These are phyloP conservation scores for Fragaria nilgerrensis DNA, from an alignment of 306 rosid genomes.

Conservation along the genomic window DNA sequence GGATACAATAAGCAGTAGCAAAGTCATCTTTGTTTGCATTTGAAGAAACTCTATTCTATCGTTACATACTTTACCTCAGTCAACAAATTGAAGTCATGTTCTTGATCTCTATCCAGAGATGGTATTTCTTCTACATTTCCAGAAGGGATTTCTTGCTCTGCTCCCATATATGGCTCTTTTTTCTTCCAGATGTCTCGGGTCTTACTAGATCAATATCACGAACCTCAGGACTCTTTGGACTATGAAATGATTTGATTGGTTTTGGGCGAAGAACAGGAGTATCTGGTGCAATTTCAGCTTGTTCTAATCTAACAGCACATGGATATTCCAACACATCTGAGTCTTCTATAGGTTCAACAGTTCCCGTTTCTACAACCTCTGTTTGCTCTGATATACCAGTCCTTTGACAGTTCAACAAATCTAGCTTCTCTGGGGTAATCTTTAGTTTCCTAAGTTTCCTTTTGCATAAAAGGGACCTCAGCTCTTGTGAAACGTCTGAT, in stretches of 20 bases:
- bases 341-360: slow-evolving; percentile 6
- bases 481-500: slow-evolving; percentile 48
- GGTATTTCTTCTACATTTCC: slow-evolving; percentile 25
- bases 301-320: slow-evolving; percentile 29
- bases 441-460: slow-evolving; percentile 31
- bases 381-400: slow-evolving; percentile 19
- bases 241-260: slow-evolving; percentile 30
- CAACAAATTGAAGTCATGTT: slow-evolving; percentile 28
- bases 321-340: slow-evolving; percentile 28
- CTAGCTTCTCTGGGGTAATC: slow-evolving; percentile 27
- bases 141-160: slow-evolving; percentile 16
- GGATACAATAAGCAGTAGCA: not conserved
- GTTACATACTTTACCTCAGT: slow-evolving; percentile 60
- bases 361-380: not conserved
- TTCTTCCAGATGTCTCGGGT: slow-evolving; percentile 32
- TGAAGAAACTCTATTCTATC: slow-evolving; percentile 11
- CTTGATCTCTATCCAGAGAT: slow-evolving; percentile 27
- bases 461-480: slow-evolving; percentile 36
- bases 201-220: slow-evolving; percentile 22
- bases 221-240: slow-evolving; percentile 37
- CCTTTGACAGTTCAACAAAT: slow-evolving; percentile 18
- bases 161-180: slow-evolving; percentile 16
- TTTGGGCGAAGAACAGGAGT: slow-evolving; percentile 48
- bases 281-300: slow-evolving; percentile 46
- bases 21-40: not conserved